Conservation (phyloP, 2,329 filamentous ascomycete genomes). For the Talaromyces sp. region DNA sequence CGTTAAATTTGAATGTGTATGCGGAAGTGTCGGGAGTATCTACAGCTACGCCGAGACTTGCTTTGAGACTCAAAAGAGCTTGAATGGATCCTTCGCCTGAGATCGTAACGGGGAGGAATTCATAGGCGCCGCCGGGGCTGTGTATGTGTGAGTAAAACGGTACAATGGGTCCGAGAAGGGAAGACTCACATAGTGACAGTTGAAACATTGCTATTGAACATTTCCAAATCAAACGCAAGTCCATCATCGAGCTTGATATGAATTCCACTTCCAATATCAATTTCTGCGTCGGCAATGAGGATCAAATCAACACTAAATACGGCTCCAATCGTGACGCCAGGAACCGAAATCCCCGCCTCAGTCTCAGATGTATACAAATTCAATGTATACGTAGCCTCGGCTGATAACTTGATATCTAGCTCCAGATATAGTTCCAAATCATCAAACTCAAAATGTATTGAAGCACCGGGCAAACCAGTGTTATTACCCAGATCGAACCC, state of each 20-base stretch:
- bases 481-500: constrained; percentile 38
- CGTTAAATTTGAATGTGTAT: constrained; percentile 29
- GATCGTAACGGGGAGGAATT: constrained; percentile 56
- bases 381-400: constrained; percentile 47
- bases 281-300: constrained; percentile 45
- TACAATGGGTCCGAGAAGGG: neutral
- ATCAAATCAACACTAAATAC: constrained; percentile 54
- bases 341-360: constrained; percentile 42
- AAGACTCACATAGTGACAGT: constrained; percentile 49
- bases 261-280: constrained; percentile 54
- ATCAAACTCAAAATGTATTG: constrained; percentile 47
- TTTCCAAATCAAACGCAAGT: constrained; percentile 46
- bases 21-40: constrained; percentile 2
- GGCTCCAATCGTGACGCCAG: constrained; percentile 46
- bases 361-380: constrained; percentile 50
- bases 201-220: constrained; percentile 52
- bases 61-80: constrained; percentile 29
- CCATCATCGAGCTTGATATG: constrained; percentile 56
- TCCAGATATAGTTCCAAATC: constrained; percentile 53
- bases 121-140: constrained; percentile 54
- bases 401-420: constrained; percentile 44
- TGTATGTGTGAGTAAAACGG: neutral
- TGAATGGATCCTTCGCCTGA: constrained; percentile 35
- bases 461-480: constrained; percentile 26
- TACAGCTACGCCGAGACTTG: constrained; percentile 22